Evolutionary conservation across 2,329 filamentous ascomycete species (phyloP), one percentile per base, ranked within the genome.

Genomic region (Septoria linicola): DNA sequence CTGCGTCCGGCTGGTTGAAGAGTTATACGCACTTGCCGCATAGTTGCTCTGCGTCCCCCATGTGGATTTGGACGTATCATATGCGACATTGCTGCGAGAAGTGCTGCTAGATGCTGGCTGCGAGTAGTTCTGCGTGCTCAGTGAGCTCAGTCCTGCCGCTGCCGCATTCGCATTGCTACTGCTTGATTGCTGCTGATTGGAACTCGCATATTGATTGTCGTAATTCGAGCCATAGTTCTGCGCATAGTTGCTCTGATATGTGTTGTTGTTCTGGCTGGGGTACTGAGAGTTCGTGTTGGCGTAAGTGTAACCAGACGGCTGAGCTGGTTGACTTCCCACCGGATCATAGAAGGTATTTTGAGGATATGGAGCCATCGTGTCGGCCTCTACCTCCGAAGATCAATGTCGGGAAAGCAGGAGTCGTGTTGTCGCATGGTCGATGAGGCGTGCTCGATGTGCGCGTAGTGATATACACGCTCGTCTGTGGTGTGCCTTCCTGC

Each of bases 341-440:
- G 66, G 61, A 39, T 66, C 64, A 54, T 68, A 67, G 57, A 63
- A 66, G 54, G 54, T 63, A 50, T 51, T 60, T 47, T 58, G 52
- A 47, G 63, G 63, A 59, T 66, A 68, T 1, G 57, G 59, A 32
- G 61, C 59, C 63, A 66, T 64, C 16, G 25, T 21, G 37, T 10
- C 16, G 21, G 25, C 19, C 23, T 32, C 23, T 17, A 32, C 23
- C 42, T 20, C 17, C 16, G 19, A 32, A 37, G 20, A 7, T 19
- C 4, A 6, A 27, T 36, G 20, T 54, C 30, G 51, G 40, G 35
- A 35, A 34, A 23, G 4, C 32, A 36, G 25, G 34, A 46, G n/a
- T n/a, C 17, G 37, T 37, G 52, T 21, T 19, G 14, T 14, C 41
- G 39, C 43, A 37, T 51, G 36, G 48, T 41, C 46, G 16, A 30